A percentile compares a stretch with the other conserved stretches of the same genome.
phyloP scores from a whole-genome alignment of 2,329 filamentous ascomycete species.

The Endocalyx cinctus region DNA sequence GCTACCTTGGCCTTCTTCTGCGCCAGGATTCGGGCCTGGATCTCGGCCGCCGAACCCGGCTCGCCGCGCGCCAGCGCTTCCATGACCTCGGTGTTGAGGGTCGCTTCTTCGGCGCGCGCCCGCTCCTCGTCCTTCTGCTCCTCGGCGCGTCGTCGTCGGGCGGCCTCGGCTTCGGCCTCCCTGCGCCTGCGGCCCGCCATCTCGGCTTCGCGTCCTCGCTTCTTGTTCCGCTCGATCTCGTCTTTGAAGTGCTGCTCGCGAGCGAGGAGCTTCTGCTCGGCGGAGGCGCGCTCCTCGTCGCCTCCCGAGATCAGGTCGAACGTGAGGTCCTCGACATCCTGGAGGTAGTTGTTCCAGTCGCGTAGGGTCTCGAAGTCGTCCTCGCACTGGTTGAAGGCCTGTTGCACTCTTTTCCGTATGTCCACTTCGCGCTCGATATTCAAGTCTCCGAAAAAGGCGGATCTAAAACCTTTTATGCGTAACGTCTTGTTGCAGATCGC shows the following conservation, averaged over 20 bases:
- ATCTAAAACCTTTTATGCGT: conserved; percentile 76
- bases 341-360: conserved; percentile 90
- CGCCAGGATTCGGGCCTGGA: conserved; percentile 58
- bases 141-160: conserved; percentile 56
- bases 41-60: conserved; percentile 53
- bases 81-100: conserved; percentile 64
- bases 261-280: conserved; percentile 41
- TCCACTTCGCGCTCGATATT: conserved; percentile 89
- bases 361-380: conserved; percentile 84
- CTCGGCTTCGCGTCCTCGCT: conserved; percentile 51
- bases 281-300: conserved; percentile 53
- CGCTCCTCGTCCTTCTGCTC: conserved; percentile 66
- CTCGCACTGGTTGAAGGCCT: conserved; percentile 81
- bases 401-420: conserved; percentile 73
- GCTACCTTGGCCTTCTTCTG: conserved; percentile 68
- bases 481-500: conserved; percentile 84
- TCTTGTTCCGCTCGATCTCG: conserved; percentile 60
- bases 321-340: conserved; percentile 84
- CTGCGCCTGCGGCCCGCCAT: conserved; percentile 50
- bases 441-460: conserved; percentile 86
- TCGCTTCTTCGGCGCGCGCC: conserved; percentile 59
- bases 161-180: conserved; percentile 62
- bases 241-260: conserved; percentile 72
- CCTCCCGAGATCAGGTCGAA: conserved; percentile 77
- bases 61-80: conserved; percentile 61